Base-by-base conservation (phyloP, 2,329 filamentous ascomycete genomes). In the Penicillium janthinellum region DNA sequence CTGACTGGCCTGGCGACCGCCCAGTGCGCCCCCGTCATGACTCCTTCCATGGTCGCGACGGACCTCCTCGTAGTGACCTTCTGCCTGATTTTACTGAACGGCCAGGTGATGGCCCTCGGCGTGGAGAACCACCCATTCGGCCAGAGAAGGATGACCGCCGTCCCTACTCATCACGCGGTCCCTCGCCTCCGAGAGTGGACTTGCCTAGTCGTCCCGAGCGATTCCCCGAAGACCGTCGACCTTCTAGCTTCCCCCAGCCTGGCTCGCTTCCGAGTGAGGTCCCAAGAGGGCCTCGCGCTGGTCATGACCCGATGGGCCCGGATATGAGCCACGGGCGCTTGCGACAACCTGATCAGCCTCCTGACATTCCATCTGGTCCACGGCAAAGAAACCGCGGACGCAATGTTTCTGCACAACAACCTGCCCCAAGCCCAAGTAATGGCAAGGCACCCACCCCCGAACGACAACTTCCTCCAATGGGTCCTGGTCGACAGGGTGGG, bases 291-390 rank as follows among this genome's bases (percentile, higher is more conserved):
- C 84, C 84, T 55, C 81, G 83, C 58, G 75, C 75, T 52, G 66
- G 57, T 57, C 60, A 66, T 28, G 73, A 80, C 41, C 65, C 71
- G 14, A 72, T 72, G 47, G 72, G 76, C 3, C 68, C 73, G 34
- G 77, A 84, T 64, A 71, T 78, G 64, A 78, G 71, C 49, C 77
- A 81, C 70, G 81, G 81, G 34, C 77, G 82, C 52, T 70, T 82
- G 20, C 72, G 76, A n/a, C 74, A 75, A 64, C 71, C 74, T 15
- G 76, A 77, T 12, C 62, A 72, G 12, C 58, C 69, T 53, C 58
- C 68, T 25, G 77, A 86, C 20, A 80, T 77, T 52, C 84, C 85
- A 25, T 84, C 82, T 41, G 86, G 84, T 1, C 85, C 85, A 54
- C 78, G 82, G 59, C 77, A 77, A 58, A 76, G 77, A 37, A 78